Evolutionary conservation across 108 stramenopile species (phyloP).

Genomic region (Epithemia pelagica): DNA sequence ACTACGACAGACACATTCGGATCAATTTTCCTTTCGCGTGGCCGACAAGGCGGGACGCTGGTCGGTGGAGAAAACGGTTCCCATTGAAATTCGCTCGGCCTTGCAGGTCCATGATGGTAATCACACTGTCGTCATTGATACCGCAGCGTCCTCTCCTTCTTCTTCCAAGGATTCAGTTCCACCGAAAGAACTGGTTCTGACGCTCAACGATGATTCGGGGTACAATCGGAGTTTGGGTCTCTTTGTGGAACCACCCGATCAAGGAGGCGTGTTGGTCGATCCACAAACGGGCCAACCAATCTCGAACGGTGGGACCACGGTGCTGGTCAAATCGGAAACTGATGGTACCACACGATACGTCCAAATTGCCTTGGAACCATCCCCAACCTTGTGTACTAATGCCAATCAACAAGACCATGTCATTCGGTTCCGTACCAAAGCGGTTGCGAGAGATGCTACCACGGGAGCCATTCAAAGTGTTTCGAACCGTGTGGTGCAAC

Average conservation of each 20-base stretch:
- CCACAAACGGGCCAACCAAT: background rate
- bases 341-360: background rate
- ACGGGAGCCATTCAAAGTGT: background rate
- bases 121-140: conserved; percentile 16
- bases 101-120: background rate
- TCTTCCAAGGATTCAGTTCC: conserved; percentile 19
- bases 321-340: background rate
- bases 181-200: background rate
- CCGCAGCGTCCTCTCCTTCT: conserved; percentile 15
- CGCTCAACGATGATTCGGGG: conserved; percentile 2
- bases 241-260: background rate
- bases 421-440: background rate
- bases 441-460: background rate
- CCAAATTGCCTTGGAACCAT: background rate
- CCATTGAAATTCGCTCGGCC: conserved; percentile 17
- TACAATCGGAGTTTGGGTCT: background rate
- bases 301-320: background rate
- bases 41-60: conserved; percentile 25
- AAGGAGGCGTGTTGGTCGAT: background rate
- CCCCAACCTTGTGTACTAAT: background rate
- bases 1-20: background rate
- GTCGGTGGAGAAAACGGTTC: conserved; percentile 23
- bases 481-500: background rate
- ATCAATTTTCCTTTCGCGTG: conserved; percentile 35
- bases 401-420: background rate